Evolutionary conservation across 805 yeast species (phyloP).

Genomic region (Cyberlindnera japonica): DNA sequence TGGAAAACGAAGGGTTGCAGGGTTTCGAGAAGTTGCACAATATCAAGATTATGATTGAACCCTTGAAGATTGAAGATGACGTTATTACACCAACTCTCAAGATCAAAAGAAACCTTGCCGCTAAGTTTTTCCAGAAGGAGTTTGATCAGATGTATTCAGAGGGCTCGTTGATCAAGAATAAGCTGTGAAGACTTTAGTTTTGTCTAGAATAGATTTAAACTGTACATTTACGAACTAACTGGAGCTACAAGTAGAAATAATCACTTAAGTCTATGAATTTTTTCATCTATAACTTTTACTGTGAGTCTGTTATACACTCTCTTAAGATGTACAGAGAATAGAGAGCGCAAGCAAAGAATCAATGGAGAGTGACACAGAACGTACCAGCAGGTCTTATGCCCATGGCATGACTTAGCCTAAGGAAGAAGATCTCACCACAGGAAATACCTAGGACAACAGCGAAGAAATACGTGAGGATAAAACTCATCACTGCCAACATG

Average conservation of each 20-base stretch:
- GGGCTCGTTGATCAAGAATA: constrained; percentile 31
- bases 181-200: constrained; percentile 8
- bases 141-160: constrained; percentile 46
- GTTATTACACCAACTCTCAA: constrained; percentile 67
- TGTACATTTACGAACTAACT: too few relatives aligned
- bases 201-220: too few relatives aligned
- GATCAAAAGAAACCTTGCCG: constrained; percentile 46
- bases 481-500: constrained; percentile 80
- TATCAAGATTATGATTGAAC: constrained; percentile 49
- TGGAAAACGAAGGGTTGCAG: constrained; percentile 36
- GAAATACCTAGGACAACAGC: constrained; percentile 70
- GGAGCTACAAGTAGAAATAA: too few relatives aligned
- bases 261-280: too few relatives aligned
- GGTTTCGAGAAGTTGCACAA: constrained; percentile 67
- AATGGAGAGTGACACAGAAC: constrained; percentile 23
- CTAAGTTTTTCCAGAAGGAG: constrained; percentile 37
- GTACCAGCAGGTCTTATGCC: constrained; percentile 30
- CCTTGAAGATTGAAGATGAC: constrained; percentile 57
- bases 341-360: too few relatives aligned
- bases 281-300: too few relatives aligned
- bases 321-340: too few relatives aligned
- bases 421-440: constrained; percentile 66
- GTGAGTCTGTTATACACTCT: too few relatives aligned
- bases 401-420: constrained; percentile 45
- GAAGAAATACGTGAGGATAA: constrained; percentile 62